Conservation (phyloP, 495 filamentous ascomycete species). For the Chlorociboria aeruginascens region DNA sequence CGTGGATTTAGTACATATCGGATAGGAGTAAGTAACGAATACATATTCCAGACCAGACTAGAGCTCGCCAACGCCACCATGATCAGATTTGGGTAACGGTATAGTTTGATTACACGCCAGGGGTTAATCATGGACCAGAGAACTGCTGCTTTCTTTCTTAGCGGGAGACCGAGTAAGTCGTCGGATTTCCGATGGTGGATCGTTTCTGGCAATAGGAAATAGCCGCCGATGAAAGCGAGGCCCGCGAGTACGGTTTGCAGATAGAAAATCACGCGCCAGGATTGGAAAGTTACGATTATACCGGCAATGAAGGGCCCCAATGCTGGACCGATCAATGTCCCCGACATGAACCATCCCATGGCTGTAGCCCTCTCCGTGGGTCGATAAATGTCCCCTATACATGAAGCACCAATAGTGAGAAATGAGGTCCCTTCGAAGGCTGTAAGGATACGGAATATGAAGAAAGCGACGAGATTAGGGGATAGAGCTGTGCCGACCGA, state of each 20-base stretch:
- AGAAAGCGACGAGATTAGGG: constrained; percentile 54
- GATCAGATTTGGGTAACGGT: constrained; percentile 54
- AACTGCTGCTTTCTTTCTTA: constrained; percentile 33
- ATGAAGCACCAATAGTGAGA: constrained; percentile 50
- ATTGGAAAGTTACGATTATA: constrained; percentile 56
- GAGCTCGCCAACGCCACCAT: constrained; percentile 47
- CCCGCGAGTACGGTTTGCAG: constrained; percentile 54
- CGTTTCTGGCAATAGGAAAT: constrained; percentile 58
- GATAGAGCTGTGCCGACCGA: constrained; percentile 55
- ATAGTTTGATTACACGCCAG: constrained; percentile 44
- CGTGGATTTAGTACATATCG: constrained; percentile 64
- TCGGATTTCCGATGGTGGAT: constrained; percentile 45
- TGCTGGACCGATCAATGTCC: constrained; percentile 59
- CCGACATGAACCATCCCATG: constrained; percentile 56
- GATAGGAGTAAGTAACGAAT: constrained; percentile 59
- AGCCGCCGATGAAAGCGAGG: constrained; percentile 42
- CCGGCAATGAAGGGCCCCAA: constrained; percentile 56
- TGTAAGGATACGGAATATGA: constrained; percentile 56
- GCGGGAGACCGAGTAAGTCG: constrained; percentile 38
- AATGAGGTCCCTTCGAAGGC: constrained; percentile 64
- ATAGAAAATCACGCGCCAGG: constrained; percentile 65
- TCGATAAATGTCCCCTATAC: constrained; percentile 52
- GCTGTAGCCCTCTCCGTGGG: constrained; percentile 57
- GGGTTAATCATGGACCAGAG: constrained; percentile 53
- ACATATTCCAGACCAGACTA: constrained; percentile 62